A percentile compares a stretch with the other conserved stretches of the same genome.
phyloP scores from a whole-genome alignment of 306 rosid species.

The Trifolium pratense region DNA sequence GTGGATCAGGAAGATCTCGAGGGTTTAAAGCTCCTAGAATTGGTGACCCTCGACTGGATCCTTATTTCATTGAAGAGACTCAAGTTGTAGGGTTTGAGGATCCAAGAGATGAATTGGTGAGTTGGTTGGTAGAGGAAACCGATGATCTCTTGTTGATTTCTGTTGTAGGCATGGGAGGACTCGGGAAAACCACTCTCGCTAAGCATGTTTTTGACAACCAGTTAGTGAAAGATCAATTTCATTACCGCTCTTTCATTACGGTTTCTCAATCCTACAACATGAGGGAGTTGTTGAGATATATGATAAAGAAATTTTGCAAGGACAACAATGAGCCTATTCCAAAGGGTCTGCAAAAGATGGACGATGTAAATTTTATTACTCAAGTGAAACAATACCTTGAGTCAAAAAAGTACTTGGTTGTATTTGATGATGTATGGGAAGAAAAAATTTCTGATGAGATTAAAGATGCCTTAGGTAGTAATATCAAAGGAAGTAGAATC shows the following conservation, averaged over 20 bases:
- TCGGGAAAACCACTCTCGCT: slow-evolving; percentile 47
- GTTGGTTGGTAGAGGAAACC: background rate
- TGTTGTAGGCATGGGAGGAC: slow-evolving; percentile 51
- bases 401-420: slow-evolving; percentile 35
- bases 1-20: background rate
- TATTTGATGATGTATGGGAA: slow-evolving; percentile 49
- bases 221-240: slow-evolving; percentile 9
- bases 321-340: slow-evolving; percentile 23
- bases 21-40: slow-evolving; percentile 23
- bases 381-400: slow-evolving; percentile 30
- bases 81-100: slow-evolving; percentile 46
- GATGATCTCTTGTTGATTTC: slow-evolving; percentile 18
- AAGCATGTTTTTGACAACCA: slow-evolving; percentile 27
- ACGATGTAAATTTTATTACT: background rate
- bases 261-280: slow-evolving; percentile 37
- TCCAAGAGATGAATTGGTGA: slow-evolving; percentile 35
- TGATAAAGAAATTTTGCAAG: slow-evolving; percentile 35
- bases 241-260: slow-evolving; percentile 27
- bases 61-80: slow-evolving; percentile 34
- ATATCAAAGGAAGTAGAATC: slow-evolving; percentile 21
- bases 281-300: slow-evolving; percentile 14
- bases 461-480: slow-evolving; percentile 24
- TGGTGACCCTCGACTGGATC: slow-evolving; percentile 38
- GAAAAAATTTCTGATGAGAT: slow-evolving; percentile 29
- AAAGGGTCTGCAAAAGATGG: background rate